Evolutionary conservation across 2,329 filamentous ascomycete genomes (phyloP).

Genomic region (Davidsoniella neocaledoniae): DNA sequence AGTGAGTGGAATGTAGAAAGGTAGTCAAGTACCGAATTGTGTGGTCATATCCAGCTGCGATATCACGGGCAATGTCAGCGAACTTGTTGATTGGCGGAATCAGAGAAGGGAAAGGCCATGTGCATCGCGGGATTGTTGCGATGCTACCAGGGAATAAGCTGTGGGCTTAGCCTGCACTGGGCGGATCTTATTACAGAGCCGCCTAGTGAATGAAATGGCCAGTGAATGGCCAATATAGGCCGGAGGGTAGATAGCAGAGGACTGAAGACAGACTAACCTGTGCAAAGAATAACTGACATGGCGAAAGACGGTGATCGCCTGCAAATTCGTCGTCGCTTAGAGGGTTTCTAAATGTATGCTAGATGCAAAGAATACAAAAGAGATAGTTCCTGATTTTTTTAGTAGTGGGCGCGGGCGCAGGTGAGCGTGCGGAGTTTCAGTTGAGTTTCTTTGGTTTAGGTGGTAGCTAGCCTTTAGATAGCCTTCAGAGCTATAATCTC

Average conservation of each 20-base stretch:
- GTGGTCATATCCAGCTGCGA: constrained; percentile 42
- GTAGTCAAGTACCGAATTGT: constrained; percentile 36
- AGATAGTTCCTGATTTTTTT: background rate
- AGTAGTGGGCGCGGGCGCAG: background rate
- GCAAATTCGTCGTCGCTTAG: background rate
- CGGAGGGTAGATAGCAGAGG: background rate
- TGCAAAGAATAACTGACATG: constrained; percentile 48
- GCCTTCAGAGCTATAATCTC: too few relatives aligned
- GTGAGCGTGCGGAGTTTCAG: too few relatives aligned
- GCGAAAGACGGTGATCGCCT: background rate
- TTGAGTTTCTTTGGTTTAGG: background rate
- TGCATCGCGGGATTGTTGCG: too few relatives aligned
- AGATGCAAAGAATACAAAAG: background rate
- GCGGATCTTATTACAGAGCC: background rate
- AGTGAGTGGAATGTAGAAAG: background rate
- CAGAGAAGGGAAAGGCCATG: background rate
- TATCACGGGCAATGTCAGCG: too few relatives aligned
- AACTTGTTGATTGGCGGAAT: too few relatives aligned
- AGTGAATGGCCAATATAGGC: background rate
- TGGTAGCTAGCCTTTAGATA: too few relatives aligned
- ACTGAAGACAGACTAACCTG: constrained; percentile 27
- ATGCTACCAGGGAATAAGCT: too few relatives aligned
- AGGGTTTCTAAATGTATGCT: background rate
- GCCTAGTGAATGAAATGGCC: background rate
- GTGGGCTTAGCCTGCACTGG: too few relatives aligned